These are phyloP conservation scores for Suhomyces pyralidae DNA, from an alignment of 805 yeast genomes.

Conservation along the genomic window DNA sequence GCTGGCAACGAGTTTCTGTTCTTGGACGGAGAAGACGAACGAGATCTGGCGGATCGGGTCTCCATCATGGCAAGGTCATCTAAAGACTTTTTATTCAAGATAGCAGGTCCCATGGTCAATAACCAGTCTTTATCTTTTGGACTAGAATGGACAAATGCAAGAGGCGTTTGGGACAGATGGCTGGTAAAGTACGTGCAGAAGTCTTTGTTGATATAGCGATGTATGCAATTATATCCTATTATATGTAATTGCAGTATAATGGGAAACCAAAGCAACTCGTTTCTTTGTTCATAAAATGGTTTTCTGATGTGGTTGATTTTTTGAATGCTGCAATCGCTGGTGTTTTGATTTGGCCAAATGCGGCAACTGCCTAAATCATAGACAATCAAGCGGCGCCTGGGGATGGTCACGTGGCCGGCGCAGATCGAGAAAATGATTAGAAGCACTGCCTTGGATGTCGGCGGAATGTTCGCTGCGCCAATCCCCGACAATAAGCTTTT, in stretches of 20 bases:
- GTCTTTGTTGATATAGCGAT: background rate
- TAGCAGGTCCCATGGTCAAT: background rate
- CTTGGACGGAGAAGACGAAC: constrained; percentile 36
- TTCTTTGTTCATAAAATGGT: background rate
- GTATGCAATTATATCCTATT: background rate
- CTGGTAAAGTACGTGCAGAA: no score
- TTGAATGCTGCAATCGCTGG: background rate
- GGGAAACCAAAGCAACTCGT: background rate
- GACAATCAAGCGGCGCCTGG: no score
- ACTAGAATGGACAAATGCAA: background rate
- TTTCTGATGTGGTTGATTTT: background rate
- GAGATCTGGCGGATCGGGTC: constrained; percentile 17
- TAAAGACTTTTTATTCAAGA: constrained; percentile 1
- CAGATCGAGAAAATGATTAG: no score
- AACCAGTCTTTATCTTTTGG: background rate
- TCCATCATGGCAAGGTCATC: constrained; percentile 4
- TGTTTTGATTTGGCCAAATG: background rate
- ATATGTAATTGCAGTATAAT: background rate
- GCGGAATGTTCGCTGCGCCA: background rate
- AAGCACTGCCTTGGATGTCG: no score
- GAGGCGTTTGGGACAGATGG: background rate
- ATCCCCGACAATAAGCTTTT: background rate
- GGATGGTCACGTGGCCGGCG: no score
- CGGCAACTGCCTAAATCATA: background rate
- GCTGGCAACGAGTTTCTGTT: constrained; percentile 24